These are phyloP conservation scores for Fragosphaeria purpurea DNA, from an alignment of 2,329 filamentous ascomycete species.

Conservation along the genomic window DNA sequence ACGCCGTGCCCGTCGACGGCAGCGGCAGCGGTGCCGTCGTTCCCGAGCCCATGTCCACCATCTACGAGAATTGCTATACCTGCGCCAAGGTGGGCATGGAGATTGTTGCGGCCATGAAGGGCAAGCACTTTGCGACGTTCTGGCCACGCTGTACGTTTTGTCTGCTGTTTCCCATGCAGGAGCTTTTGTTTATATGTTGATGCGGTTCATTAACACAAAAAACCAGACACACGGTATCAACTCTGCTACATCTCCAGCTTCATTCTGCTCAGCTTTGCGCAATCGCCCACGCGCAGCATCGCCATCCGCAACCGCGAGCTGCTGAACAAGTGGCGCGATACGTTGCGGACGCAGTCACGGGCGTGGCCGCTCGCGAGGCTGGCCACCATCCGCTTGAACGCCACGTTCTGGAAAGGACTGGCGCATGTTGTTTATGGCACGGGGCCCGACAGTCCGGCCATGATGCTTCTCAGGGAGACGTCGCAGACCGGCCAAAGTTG, in stretches of 20 bases:
- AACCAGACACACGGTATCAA: constrained; percentile 16
- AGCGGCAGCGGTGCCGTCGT: constrained; percentile 7
- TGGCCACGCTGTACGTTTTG: constrained; percentile 15
- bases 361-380: constrained; percentile 17
- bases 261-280: constrained; percentile 16
- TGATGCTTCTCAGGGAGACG: constrained; percentile 8
- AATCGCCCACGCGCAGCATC: constrained; percentile 13
- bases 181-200: not conserved
- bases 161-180: not conserved
- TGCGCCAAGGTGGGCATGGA: constrained; percentile 16
- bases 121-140: constrained; percentile 17
- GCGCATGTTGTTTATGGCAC: constrained; percentile 11
- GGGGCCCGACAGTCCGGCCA: constrained; percentile 15
- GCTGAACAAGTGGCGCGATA: constrained; percentile 15
- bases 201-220: not conserved
- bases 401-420: constrained; percentile 17
- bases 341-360: constrained; percentile 15
- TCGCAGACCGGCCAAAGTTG: too few relatives aligned
- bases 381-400: constrained; percentile 17
- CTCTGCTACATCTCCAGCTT: constrained; percentile 18
- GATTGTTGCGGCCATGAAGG: constrained; percentile 14
- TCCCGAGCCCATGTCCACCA: constrained; percentile 15
- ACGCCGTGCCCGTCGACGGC: constrained; percentile 1
- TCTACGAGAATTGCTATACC: constrained; percentile 17
- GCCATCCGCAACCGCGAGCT: constrained; percentile 12